Evolutionary conservation across 768 basidiomycete genomes (phyloP).

Genomic region (Piloderma croceum): DNA sequence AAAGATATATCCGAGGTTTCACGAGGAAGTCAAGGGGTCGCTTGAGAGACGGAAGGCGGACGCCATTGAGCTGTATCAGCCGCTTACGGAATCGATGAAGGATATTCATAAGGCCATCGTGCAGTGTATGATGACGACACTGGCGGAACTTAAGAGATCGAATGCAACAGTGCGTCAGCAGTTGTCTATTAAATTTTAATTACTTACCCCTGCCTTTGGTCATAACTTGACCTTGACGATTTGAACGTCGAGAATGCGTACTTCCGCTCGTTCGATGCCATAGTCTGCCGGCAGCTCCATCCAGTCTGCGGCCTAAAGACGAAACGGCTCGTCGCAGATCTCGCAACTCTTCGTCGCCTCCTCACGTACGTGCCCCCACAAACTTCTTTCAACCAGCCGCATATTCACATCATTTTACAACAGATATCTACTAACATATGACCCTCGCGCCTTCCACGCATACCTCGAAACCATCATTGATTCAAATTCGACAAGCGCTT

Average conservation of each 20-base stretch:
- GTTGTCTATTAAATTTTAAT: neutral
- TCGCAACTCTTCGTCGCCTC: conserved; percentile 77
- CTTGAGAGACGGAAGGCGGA: conserved; percentile 83
- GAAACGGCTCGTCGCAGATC: conserved; percentile 84
- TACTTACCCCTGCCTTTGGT: neutral
- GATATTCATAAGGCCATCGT: conserved; percentile 90
- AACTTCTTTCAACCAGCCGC: neutral
- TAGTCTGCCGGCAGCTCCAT: conserved; percentile 86
- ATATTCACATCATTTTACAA: neutral
- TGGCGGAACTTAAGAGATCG: conserved; percentile 84
- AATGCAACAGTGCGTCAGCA: conserved; percentile 53
- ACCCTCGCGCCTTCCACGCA: conserved; percentile 83
- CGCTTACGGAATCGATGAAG: conserved; percentile 79
- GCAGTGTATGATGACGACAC: conserved; percentile 88
- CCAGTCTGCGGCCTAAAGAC: conserved; percentile 88
- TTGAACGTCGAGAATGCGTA: conserved; percentile 90
- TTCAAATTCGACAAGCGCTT: conserved; percentile 44
- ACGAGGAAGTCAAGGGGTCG: conserved; percentile 77
- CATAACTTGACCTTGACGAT: conserved; percentile 95
- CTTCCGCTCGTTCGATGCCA: conserved; percentile 84
- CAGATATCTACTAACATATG: conserved; percentile 86
- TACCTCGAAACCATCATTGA: conserved; percentile 86
- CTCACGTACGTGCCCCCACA: conserved; percentile 61
- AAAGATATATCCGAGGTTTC: conserved; percentile 54
- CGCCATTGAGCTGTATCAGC: conserved; percentile 86